phyloP scores from a whole-genome alignment of 169 alveolate genomes.

The Plasmodium falciparum region DNA sequence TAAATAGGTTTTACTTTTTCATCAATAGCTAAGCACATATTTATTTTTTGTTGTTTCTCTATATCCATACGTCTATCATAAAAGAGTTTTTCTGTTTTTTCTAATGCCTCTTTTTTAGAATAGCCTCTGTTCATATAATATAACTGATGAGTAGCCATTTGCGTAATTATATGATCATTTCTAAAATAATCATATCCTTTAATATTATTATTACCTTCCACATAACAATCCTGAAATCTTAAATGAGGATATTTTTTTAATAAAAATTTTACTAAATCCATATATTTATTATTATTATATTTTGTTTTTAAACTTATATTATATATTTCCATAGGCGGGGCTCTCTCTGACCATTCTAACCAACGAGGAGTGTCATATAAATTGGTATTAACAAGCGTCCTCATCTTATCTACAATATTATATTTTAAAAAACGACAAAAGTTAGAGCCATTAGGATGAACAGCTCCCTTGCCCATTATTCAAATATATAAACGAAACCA shows the following conservation, averaged over 20 bases:
- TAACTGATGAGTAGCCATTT: constrained; percentile 75
- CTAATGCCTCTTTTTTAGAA: constrained; percentile 81
- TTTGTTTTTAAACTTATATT: constrained; percentile 80
- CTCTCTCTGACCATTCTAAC: constrained; percentile 88
- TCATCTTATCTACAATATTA: constrained; percentile 88
- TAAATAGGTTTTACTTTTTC: constrained; percentile 80
- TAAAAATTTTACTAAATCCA: constrained; percentile 80
- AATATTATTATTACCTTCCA: constrained; percentile 87
- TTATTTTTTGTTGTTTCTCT: constrained; percentile 82
- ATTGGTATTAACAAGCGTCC: constrained; percentile 83
- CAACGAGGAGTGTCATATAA: constrained; percentile 85
- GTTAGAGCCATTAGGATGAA: constrained; percentile 82
- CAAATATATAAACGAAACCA: neutral
- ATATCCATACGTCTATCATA: constrained; percentile 84
- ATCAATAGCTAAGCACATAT: constrained; percentile 84
- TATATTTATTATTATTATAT: constrained; percentile 80
- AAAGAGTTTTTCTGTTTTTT: constrained; percentile 82
- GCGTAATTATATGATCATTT: constrained; percentile 69
- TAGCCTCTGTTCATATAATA: constrained; percentile 82
- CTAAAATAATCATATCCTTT: constrained; percentile 82
- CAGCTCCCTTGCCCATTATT: constrained; percentile 77
- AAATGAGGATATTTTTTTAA: constrained; percentile 89
- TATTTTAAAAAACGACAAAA: constrained; percentile 83
- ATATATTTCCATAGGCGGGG: constrained; percentile 87
- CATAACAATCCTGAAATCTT: constrained; percentile 87